Evolutionary conservation across 495 filamentous ascomycete species (phyloP), one percentile per base, ranked within the genome.

Genomic region (Pyrenopolyporus hunteri): DNA sequence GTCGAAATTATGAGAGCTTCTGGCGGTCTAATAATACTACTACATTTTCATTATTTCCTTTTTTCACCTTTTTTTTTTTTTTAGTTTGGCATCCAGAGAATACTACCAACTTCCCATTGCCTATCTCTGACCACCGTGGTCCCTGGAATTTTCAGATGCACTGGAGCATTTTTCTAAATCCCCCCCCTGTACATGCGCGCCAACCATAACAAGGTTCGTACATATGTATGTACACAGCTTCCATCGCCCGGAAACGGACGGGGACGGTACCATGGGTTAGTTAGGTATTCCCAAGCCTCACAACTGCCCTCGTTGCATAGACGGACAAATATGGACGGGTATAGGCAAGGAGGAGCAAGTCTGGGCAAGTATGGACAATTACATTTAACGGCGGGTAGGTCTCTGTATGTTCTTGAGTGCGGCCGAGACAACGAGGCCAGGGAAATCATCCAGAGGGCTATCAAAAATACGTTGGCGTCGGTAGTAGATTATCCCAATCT

Each of bases 11-110:
- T 32, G 14, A 46, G 20, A 25, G 57, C 57, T 39, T 61, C 51
- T 61, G 57, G 63, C 63, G 63, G 57, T 61, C 47, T 61, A 57
- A 56, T 40, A 60, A 52, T 61, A 65, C 29, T 59, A 64, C 26
- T 59, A 55, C 49, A 22, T 49, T 44, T 54, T 45, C n/a, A 49
- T 53, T 47, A 48, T 43, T 20, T 33, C 51, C 7, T 10, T 19
- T 10, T 23, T 10, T 3, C 20, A 22, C 4, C 37, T 9, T 4
- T 29, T 5, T 29, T 29, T 9, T 29, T 29, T 29, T 29, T 29
- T 29, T 29, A 9, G 26, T 29, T 29, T 29, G 46, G 42, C 25
- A 37, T 11, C 33, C 25, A 19, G n/a, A 37, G 19, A 28, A 37
- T n/a, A n/a, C n/a, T n/a, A 16, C 10, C n/a, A 39, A 22, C 35